Evolutionary conservation across 2,329 filamentous ascomycete genomes (phyloP), one percentile per base, ranked within the genome.

Genomic region (Aspergillus caelatus): DNA sequence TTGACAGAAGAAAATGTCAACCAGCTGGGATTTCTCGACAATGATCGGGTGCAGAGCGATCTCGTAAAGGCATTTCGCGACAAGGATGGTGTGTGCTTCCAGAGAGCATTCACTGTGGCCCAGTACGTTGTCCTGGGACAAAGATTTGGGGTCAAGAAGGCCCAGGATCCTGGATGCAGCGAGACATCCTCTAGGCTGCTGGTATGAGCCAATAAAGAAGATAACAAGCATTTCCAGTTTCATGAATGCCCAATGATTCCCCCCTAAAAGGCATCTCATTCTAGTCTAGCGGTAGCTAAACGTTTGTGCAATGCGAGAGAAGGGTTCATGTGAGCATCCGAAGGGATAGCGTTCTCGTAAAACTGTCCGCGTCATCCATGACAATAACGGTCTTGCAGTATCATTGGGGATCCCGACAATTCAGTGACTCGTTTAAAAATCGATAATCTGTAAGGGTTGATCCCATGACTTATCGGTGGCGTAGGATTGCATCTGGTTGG

Each of bases 111-210:
- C 23, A 71, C 75, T 36, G 70, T 81, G 7, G 81, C 75, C 3
- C 75, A 79, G 54, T 83, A 80, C 77, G 77, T 85, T 4, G 76
- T 81, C 21, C 57, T 85, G 11, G 72, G 74, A 6, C 68, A 80
- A 70, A 71, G 78, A 48, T 83, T 85, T 62, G 77, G 76, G 2
- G 74, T 84, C 14, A 73, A 72, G 32, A 55, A 39, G 34, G 52
- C 52, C 11, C 58, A 55, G 30, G 62, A 60, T 50, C 56, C 57
- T 26, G 30, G 52, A n/a, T 28, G 52, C 21, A 39, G 28, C 21
- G 11, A 36, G 12, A 54, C 52, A 9, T 23, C 21, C 8, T 21
- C 30, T 54, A 10, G 21, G n/a, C 30, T 4, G 19, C 19, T 21
- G 26, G 14, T 8, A 36, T 8, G 21, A 39, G 52, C 32, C 52